A percentile compares a stretch with the other conserved stretches of the same genome.
These are phyloP conservation scores for Litchi chinensis DNA, from an alignment of 345 rosid species.

Conservation along the genomic window DNA sequence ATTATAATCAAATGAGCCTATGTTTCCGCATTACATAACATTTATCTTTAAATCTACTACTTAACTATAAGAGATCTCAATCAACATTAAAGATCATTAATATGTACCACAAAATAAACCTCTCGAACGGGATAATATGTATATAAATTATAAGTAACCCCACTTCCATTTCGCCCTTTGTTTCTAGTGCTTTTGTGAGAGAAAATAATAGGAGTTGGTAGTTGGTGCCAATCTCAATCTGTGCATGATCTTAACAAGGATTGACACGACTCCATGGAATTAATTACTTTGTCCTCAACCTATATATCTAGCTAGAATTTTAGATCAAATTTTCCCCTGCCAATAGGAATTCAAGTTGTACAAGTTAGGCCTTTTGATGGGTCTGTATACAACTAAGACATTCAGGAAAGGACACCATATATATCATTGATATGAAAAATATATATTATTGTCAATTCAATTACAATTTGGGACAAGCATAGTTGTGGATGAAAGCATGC, in stretches of 20 bases:
- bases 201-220: not conserved
- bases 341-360: not conserved
- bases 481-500: not conserved
- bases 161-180: not conserved
- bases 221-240: not conserved
- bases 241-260: not conserved
- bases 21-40: too few relatives aligned
- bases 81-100: too few relatives aligned
- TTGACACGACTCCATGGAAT: not conserved
- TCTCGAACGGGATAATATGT: too few relatives aligned
- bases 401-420: not conserved
- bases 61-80: too few relatives aligned
- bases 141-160: too few relatives aligned
- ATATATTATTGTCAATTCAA: too few relatives aligned
- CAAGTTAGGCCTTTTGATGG: not conserved
- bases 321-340: not conserved
- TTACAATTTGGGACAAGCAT: not conserved
- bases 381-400: not conserved
- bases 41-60: too few relatives aligned
- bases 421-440: not conserved
- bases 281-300: not conserved
- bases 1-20: too few relatives aligned
- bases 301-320: not conserved
- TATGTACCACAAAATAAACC: too few relatives aligned
- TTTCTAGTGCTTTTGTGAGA: not conserved